Conservation (phyloP, 2,329 filamentous ascomycete genomes). For the Gremmenia infestans region DNA sequence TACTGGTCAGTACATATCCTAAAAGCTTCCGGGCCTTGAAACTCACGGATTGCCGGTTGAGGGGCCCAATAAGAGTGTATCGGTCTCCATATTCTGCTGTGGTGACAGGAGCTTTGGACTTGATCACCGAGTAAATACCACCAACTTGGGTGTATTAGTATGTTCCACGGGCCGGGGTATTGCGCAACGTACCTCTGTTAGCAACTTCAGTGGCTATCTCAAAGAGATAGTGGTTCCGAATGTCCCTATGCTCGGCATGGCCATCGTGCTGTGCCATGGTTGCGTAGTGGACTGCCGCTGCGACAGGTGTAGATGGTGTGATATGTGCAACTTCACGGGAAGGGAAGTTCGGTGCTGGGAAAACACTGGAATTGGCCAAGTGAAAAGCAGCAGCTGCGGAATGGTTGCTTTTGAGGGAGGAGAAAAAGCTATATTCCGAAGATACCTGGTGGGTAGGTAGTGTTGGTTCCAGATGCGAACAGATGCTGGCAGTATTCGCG, state of each 20-base stretch:
- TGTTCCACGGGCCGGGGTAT: background rate
- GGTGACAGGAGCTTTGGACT: constrained; percentile 96
- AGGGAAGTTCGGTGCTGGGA: background rate
- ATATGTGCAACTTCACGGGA: background rate
- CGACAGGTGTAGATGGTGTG: background rate
- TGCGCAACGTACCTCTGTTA: constrained; percentile 67
- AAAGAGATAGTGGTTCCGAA: constrained; percentile 94
- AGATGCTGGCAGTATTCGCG: background rate
- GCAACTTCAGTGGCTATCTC: constrained; percentile 96
- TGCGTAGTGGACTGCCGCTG: background rate
- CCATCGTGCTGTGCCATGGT: background rate
- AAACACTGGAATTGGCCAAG: background rate
- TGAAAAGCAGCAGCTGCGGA: background rate
- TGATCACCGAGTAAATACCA: constrained; percentile 98
- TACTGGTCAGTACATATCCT: constrained; percentile 20
- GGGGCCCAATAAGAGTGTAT: constrained; percentile 90
- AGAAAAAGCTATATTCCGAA: background rate
- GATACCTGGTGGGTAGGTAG: background rate
- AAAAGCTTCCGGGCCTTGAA: background rate
- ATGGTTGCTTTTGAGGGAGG: background rate
- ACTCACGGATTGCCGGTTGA: constrained; percentile 83
- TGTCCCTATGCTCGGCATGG: constrained; percentile 47
- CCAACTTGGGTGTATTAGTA: constrained; percentile 57
- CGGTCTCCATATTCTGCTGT: constrained; percentile 97
- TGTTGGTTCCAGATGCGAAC: background rate